Base-by-base conservation (phyloP, 2,329 filamentous ascomycete genomes). In the Cadophora luteo-olivacea region DNA sequence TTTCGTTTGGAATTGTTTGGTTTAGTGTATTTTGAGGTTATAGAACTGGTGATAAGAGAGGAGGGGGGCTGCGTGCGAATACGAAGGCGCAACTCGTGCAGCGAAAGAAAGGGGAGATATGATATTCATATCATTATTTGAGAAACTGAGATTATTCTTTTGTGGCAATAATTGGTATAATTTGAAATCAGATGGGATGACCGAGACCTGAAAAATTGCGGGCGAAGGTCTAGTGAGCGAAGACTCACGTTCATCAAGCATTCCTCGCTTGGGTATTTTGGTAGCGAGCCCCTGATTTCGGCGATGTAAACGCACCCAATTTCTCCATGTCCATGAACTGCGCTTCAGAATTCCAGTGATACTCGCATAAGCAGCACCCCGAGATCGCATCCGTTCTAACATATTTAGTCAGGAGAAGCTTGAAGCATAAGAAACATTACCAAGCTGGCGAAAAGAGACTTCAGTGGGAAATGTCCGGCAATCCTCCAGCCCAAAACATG, bases 1-100 rank as follows among this genome's bases (percentile, higher is more conserved):
- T 49, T 49, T 22, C 45, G 45, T 22, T 49, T 49, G 45, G 45
- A 11, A 8, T 49, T n/a, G n/a, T 22, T n/a, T 22, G 22, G 45
- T 49, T 49, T 49, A 19, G 45, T 49, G 45, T 49, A 49, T 49
- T 49, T 22, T 49, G 45, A 49, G 45, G 45, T 19, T 49, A 49
- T 49, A 22, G 6, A 7, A 12, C n/a, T 49, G 45, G 45, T 49
- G 45, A 49, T 49, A 49, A 22, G 45, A 22, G 45, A 19, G 6
- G 41, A 22, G 45, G 45, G 45, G 45, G 4, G 1, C 2, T 7
- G 5, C 2, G 45, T 22, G 41, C 29, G 5, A 29, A 29, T 29
- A 5, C 29, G 29, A 29, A 29, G 5, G 29, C 29, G 29, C 29
- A 29, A 29, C 5, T 29, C 3, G 29, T 5, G 29, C 29, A 29